These are phyloP conservation scores for Moringa oleifera DNA, from an alignment of 345 rosid species.

Conservation along the genomic window DNA sequence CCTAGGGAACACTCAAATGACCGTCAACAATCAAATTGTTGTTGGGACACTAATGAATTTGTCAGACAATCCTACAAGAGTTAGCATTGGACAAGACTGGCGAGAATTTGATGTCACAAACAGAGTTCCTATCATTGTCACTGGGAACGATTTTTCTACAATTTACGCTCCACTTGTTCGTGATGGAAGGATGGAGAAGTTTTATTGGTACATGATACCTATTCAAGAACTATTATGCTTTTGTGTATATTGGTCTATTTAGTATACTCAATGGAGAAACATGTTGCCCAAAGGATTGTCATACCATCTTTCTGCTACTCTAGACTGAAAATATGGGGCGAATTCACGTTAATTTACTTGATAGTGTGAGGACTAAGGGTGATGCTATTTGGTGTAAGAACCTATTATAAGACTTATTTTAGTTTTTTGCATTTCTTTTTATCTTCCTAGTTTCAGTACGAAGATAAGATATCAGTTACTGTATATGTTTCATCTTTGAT, in stretches of 20 bases:
- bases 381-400: neutral
- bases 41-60: slow-evolving; percentile 92
- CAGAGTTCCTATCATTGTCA: slow-evolving; percentile 84
- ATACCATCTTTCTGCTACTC: neutral
- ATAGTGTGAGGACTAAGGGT: neutral
- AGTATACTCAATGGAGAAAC: neutral
- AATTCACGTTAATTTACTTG: neutral
- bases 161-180: slow-evolving; percentile 95
- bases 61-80: slow-evolving; percentile 90
- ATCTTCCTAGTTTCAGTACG: too few relatives aligned
- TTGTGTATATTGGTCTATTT: neutral
- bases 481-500: neutral
- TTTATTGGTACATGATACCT: slow-evolving; percentile 57
- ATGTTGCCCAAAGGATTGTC: neutral
- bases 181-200: slow-evolving; percentile 98
- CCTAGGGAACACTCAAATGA: slow-evolving; percentile 85
- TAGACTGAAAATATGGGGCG: neutral
- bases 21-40: slow-evolving; percentile 91
- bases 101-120: slow-evolving; percentile 68
- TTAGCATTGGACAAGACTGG: slow-evolving; percentile 97
- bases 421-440: neutral
- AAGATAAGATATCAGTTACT: neutral
- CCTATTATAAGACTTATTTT: neutral
- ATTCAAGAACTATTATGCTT: neutral
- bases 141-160: slow-evolving; percentile 86